Conservation (phyloP, 192 early-diverging fungal species). For the Thoreauomyces humboldtii region DNA sequence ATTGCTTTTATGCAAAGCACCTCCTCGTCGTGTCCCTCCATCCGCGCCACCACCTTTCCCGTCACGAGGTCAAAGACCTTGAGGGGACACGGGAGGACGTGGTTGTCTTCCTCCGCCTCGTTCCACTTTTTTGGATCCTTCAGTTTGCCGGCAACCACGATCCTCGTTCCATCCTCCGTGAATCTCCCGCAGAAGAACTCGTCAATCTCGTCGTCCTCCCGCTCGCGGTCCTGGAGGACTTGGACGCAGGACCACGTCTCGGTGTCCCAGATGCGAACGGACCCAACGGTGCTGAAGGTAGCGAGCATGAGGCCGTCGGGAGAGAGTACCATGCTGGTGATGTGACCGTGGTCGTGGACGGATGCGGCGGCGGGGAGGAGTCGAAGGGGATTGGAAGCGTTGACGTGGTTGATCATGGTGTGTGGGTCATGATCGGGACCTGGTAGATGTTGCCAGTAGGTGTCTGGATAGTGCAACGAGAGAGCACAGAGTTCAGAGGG, state of each 20-base stretch:
- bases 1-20: constrained; percentile 78
- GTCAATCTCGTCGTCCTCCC: constrained; percentile 62
- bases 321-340: constrained; percentile 82
- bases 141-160: constrained; percentile 84
- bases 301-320: constrained; percentile 82
- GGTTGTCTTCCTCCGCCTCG: constrained; percentile 87
- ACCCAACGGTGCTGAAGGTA: constrained; percentile 80
- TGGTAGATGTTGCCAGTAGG: constrained; percentile 10
- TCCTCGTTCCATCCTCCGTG: constrained; percentile 56
- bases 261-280: constrained; percentile 77
- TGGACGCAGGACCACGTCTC: constrained; percentile 68
- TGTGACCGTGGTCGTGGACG: constrained; percentile 72
- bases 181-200: constrained; percentile 89
- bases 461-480: constrained; percentile 9
- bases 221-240: constrained; percentile 63
- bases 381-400: constrained; percentile 67
- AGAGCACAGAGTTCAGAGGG: background rate
- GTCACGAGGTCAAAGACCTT: constrained; percentile 85
- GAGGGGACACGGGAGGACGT: constrained; percentile 88
- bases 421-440: constrained; percentile 1
- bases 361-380: constrained; percentile 52
- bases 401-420: constrained; percentile 63
- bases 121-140: constrained; percentile 89
- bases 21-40: constrained; percentile 87
- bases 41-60: constrained; percentile 74